Evolutionary conservation across 306 rosid species (phyloP).

Genomic region (Cercis canadensis): DNA sequence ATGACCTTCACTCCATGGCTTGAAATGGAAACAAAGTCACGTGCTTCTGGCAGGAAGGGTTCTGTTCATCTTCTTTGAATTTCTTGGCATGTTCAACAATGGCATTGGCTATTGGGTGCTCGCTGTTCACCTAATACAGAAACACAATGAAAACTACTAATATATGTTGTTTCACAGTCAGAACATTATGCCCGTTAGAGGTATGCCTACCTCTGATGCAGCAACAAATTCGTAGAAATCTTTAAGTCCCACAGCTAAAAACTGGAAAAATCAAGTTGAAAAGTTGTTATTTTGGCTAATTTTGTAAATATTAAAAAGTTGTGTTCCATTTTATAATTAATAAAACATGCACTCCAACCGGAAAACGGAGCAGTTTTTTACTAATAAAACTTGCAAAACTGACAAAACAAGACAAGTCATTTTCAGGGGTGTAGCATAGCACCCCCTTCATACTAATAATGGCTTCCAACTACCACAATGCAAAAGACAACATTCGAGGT

Average conservation of each 20-base stretch:
- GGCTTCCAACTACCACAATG: no score
- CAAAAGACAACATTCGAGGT: no score
- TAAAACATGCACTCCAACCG: no score
- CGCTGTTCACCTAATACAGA: conserved; percentile 76
- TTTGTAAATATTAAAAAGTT: no score
- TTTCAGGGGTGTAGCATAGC: no score
- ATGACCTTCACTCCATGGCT: conserved; percentile 82
- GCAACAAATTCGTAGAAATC: conserved; percentile 70
- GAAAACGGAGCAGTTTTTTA: no score
- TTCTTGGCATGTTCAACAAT: conserved; percentile 75
- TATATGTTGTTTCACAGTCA: conserved; percentile 1
- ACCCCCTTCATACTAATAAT: no score
- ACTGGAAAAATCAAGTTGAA: no score
- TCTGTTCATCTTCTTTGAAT: conserved; percentile 52
- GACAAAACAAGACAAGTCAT: no score
- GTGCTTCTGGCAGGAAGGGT: conserved; percentile 67
- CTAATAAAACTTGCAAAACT: no score
- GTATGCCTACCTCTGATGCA: conserved; percentile 71
- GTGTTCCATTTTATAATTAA: no score
- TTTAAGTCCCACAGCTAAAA: conserved; percentile 36
- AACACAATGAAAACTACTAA: not conserved
- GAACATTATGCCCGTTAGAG: not conserved
- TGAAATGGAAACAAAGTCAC: conserved; percentile 63
- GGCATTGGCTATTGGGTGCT: conserved; percentile 87
- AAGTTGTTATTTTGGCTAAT: no score